phyloP scores from a whole-genome alignment of 768 basidiomycete genomes.

The Botryobasidium botryosum region DNA sequence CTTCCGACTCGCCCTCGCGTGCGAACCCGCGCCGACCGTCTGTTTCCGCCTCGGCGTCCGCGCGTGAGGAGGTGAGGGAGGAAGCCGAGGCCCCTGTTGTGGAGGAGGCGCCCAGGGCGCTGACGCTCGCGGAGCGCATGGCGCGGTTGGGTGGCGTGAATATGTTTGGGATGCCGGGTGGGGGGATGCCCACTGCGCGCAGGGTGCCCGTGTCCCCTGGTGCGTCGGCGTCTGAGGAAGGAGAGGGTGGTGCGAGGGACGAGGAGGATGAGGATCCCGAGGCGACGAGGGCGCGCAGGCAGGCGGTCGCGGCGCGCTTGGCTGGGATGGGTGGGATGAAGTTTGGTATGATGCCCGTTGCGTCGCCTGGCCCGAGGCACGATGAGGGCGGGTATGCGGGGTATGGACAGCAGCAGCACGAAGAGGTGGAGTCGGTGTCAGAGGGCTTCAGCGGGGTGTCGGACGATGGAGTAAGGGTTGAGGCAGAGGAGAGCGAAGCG shows the following conservation, averaged over 20 bases:
- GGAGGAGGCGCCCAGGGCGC: conserved; percentile 30
- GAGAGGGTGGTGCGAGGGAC: conserved; percentile 11
- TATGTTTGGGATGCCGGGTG: conserved; percentile 28
- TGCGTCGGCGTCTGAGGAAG: conserved; percentile 13
- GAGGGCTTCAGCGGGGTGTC: conserved; percentile 27
- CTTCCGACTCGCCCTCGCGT: too few species aligned
- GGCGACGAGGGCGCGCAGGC: conserved; percentile 24
- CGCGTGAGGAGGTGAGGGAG: not conserved
- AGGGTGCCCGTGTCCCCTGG: conserved; percentile 4
- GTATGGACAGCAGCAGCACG: conserved; percentile 6
- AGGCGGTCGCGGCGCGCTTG: conserved; percentile 36
- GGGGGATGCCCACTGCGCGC: conserved; percentile 36
- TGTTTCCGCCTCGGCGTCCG: too few species aligned
- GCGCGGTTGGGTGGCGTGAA: conserved; percentile 76
- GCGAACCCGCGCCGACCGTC: too few species aligned
- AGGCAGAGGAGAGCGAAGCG: conserved; percentile 55
- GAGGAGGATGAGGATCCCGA: conserved; percentile 41
- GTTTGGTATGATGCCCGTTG: conserved; percentile 34
- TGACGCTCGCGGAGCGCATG: conserved; percentile 86
- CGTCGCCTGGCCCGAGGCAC: conserved; percentile 13
- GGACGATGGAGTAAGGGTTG: conserved; percentile 46
- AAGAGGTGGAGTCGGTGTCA: conserved; percentile 23
- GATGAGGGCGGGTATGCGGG: conserved; percentile 9
- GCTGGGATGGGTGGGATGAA: conserved; percentile 41
- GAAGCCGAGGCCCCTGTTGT: conserved; percentile 19